Percentiles rank a stretch among this genome's conserved stretches.
These are phyloP conservation scores for Naganishia sp. DNA, from an alignment of 1,284 basidiomycete species.

Conservation along the genomic window DNA sequence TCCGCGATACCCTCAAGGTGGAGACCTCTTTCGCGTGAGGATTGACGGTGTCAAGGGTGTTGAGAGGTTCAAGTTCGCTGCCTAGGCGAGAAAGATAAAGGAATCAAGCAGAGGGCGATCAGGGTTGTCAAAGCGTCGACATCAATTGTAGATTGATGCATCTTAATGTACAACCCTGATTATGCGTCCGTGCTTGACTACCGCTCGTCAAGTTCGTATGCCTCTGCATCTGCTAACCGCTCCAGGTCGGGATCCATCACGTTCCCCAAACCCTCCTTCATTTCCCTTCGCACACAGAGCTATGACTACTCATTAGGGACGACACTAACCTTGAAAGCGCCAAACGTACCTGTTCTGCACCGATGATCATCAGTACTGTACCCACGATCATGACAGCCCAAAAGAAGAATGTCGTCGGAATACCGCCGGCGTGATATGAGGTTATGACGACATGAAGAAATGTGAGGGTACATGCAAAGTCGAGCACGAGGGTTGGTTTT, in stretches of 20 bases:
- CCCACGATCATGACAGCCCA: constrained; percentile 77
- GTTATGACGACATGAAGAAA: constrained; percentile 89
- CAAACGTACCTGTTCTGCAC: constrained; percentile 69
- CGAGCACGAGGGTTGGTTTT: constrained; percentile 88
- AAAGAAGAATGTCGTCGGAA: constrained; percentile 88
- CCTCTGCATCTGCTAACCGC: constrained; percentile 22
- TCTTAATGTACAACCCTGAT: neutral
- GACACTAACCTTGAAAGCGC: neutral
- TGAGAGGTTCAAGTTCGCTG: constrained; percentile 37
- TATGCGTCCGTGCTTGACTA: neutral
- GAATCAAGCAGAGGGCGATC: no score
- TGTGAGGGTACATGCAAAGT: constrained; percentile 85
- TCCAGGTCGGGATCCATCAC: constrained; percentile 40
- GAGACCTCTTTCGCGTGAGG: constrained; percentile 38
- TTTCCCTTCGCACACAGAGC: constrained; percentile 86
- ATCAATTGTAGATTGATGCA: neutral
- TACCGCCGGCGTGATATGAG: constrained; percentile 80
- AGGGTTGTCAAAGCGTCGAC: neutral
- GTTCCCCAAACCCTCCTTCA: constrained; percentile 75
- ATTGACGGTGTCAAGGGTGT: constrained; percentile 38
- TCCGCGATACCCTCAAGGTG: constrained; percentile 35
- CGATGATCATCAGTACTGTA: constrained; percentile 70
- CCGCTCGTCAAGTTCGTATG: constrained; percentile 30
- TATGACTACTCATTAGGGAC: constrained; percentile 24
- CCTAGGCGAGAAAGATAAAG: neutral